Evolutionary conservation across 495 filamentous ascomycete genomes (phyloP), one percentile per base, ranked within the genome.

Genomic region (Evernia prunastri): DNA sequence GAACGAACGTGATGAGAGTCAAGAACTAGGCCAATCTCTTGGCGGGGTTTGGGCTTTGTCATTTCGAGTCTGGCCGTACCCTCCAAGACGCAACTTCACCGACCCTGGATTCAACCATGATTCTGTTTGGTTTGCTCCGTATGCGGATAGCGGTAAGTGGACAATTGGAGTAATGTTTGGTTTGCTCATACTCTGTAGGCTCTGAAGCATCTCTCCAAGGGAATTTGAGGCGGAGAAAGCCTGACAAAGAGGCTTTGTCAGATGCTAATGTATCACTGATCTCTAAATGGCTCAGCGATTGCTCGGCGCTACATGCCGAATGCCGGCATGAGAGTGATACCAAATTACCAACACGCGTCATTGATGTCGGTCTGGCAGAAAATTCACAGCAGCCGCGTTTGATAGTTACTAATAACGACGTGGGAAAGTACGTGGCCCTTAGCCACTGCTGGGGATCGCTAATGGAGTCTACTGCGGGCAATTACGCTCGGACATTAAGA

Each of bases 371-470:
- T 18, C 54, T 53, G 13, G 17, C 35, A 29, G 31, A 60, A 7
- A n/a, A 11, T 8, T 25, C 29, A 40, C 51, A 42, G 45, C 20
- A 33, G 3, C 61, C 61, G 3, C 53, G 51, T 35, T 37, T 63
- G 18, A 1, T 56, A 17, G 23, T 29, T 20, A 54, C 51, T 5
- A 5, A 15, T 20, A 27, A 42, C 10, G 37, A 37, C 23, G 15
- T 20, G 33, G 60, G 35, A 39, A 20, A 39, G 1, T 63, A 63
- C 29, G 27, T 63, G 25, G 51, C 61, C 23, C 37, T 63, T 23
- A 57, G 49, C 25, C 53, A 63, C n/a, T 63, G 61, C 37, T 63
- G 61, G 61, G 61, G 61, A 20, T 37, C 31, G 9, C 18, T 40
- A 33, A 11, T 25, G 1, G 43, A 23, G n/a, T 47, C n/a, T 47